Evolutionary conservation across 2,329 filamentous ascomycete species (phyloP), one percentile per base, ranked within the genome.

Genomic region (Pseudonectria buxi): DNA sequence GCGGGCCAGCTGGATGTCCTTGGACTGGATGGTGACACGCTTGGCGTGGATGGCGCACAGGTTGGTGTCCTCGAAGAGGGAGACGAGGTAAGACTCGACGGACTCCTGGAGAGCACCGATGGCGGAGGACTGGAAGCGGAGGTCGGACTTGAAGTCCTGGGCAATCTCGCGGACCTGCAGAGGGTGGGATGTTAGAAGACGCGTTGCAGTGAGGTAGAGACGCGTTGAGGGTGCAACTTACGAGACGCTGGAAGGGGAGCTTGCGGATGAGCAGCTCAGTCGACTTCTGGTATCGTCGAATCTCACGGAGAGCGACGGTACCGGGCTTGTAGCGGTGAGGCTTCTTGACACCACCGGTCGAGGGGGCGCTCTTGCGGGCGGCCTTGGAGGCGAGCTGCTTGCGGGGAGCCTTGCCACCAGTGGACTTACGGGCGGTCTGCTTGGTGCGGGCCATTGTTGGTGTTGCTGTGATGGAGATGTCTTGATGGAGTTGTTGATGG

Each of bases 301-400:
- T 98, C 74, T 98, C 92, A 78, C 88, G 86, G 58, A 96, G 84
- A 77, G 90, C 90, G 71, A 95, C 85, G 62, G 92, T 94, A 77
- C 83, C 84, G 61, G 85, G 85, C 84, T 88, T 89, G 67, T 89
- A 71, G 61, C 85, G 77, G 73, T 89, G 85, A 69, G 86, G 86
- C 84, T 92, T 92, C 85, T 92, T 92, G 79, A 90, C 85, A 81
- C 85, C 85, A 59, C 90, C 92, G 66, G 92, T 96, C 47, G 88
- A 95, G 56, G 92, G 92, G 44, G 92, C 90, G 58, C 83, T 88
- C 83, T 98, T 98, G 75, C 92, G 89, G 61, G 92, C 58, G 54
- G 90, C 92, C 86, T 95, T 95, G 77, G 89, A 95, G 58, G 90
- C 90, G 62, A 96, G 88, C 81, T 95, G 89, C 86, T 98, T 98